These are phyloP conservation scores for Cenococcum geophilum DNA, from an alignment of 495 filamentous ascomycete species.

Conservation along the genomic window DNA sequence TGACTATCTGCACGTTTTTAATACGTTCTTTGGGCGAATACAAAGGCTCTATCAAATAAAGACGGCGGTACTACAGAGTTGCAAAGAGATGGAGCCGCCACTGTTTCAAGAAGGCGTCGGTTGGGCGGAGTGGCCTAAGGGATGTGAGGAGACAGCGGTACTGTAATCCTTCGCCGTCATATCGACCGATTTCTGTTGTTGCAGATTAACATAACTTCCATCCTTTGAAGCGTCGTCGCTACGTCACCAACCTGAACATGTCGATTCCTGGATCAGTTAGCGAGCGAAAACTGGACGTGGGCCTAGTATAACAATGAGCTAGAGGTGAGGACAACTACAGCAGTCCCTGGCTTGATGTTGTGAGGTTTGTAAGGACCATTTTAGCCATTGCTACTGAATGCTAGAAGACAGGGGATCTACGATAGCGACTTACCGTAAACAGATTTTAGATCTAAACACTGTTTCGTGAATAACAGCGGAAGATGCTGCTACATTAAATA, in stretches of 20 bases:
- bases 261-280: conserved; percentile 24
- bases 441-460: no score
- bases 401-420: no score
- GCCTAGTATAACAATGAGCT: conserved; percentile 9
- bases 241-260: conserved; percentile 21
- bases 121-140: conserved; percentile 20
- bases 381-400: no score
- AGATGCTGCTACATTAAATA: no score
- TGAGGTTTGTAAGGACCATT: no score
- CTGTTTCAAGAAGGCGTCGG: conserved; percentile 23
- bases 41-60: conserved; percentile 19
- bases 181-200: conserved; percentile 16
- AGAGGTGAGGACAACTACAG: no score
- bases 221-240: conserved; percentile 23
- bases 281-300: conserved; percentile 21
- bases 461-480: no score
- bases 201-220: conserved; percentile 13
- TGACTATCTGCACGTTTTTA: conserved; percentile 16
- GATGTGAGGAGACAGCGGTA: conserved; percentile 19
- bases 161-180: conserved; percentile 14
- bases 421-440: no score
- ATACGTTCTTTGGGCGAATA: conserved; percentile 23
- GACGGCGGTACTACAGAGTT: conserved; percentile 19
- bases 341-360: no score
- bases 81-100: conserved; percentile 18